phyloP scores from a whole-genome alignment of 139 green algal genomes.

The Chlamydomonas asymmetrica region DNA sequence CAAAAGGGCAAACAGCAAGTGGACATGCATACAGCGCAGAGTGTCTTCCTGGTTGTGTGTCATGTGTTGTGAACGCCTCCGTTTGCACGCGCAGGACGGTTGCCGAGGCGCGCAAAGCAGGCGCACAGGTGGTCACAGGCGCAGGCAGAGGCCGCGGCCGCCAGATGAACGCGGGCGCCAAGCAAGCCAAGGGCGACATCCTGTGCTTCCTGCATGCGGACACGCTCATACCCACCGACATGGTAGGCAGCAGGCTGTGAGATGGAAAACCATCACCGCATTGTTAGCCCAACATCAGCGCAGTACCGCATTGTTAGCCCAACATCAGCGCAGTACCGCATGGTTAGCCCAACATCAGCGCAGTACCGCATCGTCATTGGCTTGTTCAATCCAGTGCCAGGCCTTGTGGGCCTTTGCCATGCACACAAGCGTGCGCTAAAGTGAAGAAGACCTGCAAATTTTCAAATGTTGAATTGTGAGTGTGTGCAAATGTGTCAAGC shows the following conservation, averaged over 20 bases:
- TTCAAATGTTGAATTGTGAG: too few species aligned
- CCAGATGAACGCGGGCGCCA: slow-evolving; percentile 82
- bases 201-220: slow-evolving; percentile 67
- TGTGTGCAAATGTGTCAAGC: too few species aligned
- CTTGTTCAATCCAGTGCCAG: too few species aligned
- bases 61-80: background rate
- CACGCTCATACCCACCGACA: slow-evolving; percentile 42
- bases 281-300: too few species aligned
- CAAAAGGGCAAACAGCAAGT: background rate
- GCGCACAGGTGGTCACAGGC: slow-evolving; percentile 22
- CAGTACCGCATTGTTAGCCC: too few species aligned
- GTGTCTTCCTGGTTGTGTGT: background rate
- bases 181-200: slow-evolving; percentile 36
- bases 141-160: slow-evolving; percentile 44
- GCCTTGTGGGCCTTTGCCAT: too few species aligned
- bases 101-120: slow-evolving; percentile 23
- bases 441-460: too few species aligned
- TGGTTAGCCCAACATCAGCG: too few species aligned
- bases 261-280: too few species aligned
- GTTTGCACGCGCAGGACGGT: slow-evolving; percentile 40
- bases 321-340: too few species aligned
- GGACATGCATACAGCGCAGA: background rate
- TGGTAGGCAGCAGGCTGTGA: slow-evolving; percentile 24
- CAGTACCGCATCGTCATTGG: too few species aligned
- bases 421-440: too few species aligned